Base-by-base conservation (phyloP, 2,329 filamentous ascomycete species). In the Sarocladium kiliense region DNA sequence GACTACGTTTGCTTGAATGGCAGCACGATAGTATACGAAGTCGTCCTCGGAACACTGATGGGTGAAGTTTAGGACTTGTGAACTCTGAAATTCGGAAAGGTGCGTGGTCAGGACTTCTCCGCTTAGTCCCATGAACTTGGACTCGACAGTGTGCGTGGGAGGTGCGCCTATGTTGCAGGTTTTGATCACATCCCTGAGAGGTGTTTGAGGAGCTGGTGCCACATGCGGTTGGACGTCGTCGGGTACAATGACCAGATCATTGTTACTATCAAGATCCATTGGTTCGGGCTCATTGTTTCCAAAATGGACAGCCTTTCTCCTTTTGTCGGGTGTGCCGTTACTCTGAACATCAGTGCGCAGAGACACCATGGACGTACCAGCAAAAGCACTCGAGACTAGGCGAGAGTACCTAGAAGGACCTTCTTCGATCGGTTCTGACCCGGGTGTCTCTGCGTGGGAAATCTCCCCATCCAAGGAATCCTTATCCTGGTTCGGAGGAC, bases 221-320 rank as follows among this genome's bases (percentile, higher is more conserved):
- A 30, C 44, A 3, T 27, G 16, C 18, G 25, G 30, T 9, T 9
- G 23, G 11, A 11, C 25, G 19, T 19, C 23, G 3, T 19, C 19
- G 9, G 39, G 18, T 9, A 9, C 18, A 23, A 21, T 18, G 23
- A 14, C 19, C 39, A 44, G 27, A 30, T n/a, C 44, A 14, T 49
- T 23, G n/a, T 51, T 18, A 36, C 21, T 18, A 23, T 51, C 47
- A n/a, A 34, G 4, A 11, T 34, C 30, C 47, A 51, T 51, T 14
- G 26, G 47, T 10, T 30, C 16, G 18, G 25, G 18, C 6, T 32
- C 26, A 12, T 45, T 26, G n/a, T 67, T 59, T 5, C 49, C 56
- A 41, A 72, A 69, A 1, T 61, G 60, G 18, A 74, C 54, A 3
- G 60, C 59, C 27, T 68, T 67, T 30, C 59, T 62, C 53, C 61